Evolutionary conservation across 805 yeast species (phyloP).

Genomic region (Metschnikowia noctiluminum): DNA sequence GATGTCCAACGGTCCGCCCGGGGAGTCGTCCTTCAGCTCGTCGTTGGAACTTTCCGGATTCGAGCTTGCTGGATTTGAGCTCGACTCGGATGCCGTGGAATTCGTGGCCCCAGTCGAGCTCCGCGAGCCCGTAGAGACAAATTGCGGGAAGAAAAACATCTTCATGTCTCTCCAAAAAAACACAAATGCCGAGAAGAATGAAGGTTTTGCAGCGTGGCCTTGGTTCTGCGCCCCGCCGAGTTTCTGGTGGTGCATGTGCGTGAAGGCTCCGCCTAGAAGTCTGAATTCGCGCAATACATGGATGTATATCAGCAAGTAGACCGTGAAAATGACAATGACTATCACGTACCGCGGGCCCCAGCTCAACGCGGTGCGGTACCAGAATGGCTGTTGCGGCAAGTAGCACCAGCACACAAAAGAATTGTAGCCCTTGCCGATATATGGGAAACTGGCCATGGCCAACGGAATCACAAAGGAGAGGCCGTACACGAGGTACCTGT

Average conservation of each 20-base stretch:
- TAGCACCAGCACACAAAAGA: slow-evolving; percentile 76
- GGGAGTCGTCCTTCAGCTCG: slow-evolving; percentile 4
- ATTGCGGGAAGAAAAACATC: slow-evolving; percentile 26
- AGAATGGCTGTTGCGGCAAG: slow-evolving; percentile 64
- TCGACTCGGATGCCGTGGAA: slow-evolving; percentile 2
- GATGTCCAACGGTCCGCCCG: slow-evolving; percentile 14
- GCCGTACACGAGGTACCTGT: slow-evolving; percentile 56
- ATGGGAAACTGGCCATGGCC: slow-evolving; percentile 68
- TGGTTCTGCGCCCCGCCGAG: not conserved
- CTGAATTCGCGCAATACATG: slow-evolving; percentile 66
- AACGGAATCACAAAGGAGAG: slow-evolving; percentile 59
- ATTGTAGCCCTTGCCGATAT: slow-evolving; percentile 55
- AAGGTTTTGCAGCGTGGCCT: slow-evolving; percentile 9
- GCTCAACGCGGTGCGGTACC: slow-evolving; percentile 70
- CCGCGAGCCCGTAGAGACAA: slow-evolving; percentile 26
- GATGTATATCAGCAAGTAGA: slow-evolving; percentile 68
- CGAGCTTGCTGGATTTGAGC: not conserved
- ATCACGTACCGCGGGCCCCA: slow-evolving; percentile 82
- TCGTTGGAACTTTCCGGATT: slow-evolving; percentile 2
- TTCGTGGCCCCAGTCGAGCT: not conserved
- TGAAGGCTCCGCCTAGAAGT: slow-evolving; percentile 47
- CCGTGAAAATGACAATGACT: slow-evolving; percentile 55
- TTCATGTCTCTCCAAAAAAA: slow-evolving; percentile 25
- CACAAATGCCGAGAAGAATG: slow-evolving; percentile 32
- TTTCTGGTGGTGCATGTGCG: slow-evolving; percentile 25